Conservation (phyloP, 805 yeast genomes). For the Zygosaccharomyces lentus region DNA sequence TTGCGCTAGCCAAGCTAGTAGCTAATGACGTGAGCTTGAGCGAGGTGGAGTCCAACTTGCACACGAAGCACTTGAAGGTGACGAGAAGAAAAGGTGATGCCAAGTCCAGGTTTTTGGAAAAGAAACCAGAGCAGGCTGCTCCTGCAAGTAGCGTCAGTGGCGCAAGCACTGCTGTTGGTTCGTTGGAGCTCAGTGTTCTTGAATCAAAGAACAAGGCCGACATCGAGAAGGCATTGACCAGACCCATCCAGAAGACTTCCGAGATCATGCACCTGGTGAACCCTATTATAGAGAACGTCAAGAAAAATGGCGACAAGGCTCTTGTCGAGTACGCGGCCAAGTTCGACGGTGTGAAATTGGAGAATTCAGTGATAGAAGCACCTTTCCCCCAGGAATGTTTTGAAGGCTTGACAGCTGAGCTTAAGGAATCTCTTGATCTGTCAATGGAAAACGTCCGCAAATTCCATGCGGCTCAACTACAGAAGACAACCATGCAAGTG, state of each 20-base stretch:
- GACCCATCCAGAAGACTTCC: slow-evolving; percentile 94
- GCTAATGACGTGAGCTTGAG: slow-evolving; percentile 72
- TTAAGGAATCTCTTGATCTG: slow-evolving; percentile 81
- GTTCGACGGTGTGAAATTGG: slow-evolving; percentile 78
- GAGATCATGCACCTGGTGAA: slow-evolving; percentile 89
- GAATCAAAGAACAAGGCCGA: slow-evolving; percentile 32
- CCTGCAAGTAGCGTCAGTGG: slow-evolving; percentile 14
- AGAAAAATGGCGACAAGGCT: slow-evolving; percentile 76
- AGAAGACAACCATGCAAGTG: slow-evolving; percentile 65
- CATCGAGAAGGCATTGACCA: slow-evolving; percentile 61
- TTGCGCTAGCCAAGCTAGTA: slow-evolving; percentile 67
- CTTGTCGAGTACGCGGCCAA: slow-evolving; percentile 83
- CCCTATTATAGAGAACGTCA: slow-evolving; percentile 82
- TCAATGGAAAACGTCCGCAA: slow-evolving; percentile 83
- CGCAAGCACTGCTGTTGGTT: slow-evolving; percentile 18
- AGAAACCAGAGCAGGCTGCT: slow-evolving; percentile 17
- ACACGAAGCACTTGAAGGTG: slow-evolving; percentile 77
- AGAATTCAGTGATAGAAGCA: slow-evolving; percentile 72
- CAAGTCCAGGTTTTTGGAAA: slow-evolving; percentile 64
- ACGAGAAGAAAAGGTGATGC: slow-evolving; percentile 96
- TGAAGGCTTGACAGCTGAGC: slow-evolving; percentile 63
- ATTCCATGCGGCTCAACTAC: slow-evolving; percentile 92
- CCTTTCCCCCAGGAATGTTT: slow-evolving; percentile 82
- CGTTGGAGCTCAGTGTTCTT: slow-evolving; percentile 26
- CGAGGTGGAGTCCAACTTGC: slow-evolving; percentile 82